Base-by-base conservation (phyloP, 441 rosid species). In the Gossypium armourianum region DNA sequence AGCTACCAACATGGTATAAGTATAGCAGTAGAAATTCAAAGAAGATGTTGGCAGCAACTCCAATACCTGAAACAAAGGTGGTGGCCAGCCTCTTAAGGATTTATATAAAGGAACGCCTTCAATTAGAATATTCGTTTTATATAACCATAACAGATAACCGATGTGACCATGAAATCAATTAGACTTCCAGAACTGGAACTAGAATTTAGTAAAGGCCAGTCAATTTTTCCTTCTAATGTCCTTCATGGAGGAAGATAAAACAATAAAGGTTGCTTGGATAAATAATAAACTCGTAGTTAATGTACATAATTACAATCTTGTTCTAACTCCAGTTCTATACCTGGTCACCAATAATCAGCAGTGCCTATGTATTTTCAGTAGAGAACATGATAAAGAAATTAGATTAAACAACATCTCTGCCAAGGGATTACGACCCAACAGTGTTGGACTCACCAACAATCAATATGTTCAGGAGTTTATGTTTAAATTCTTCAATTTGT, bases 401-500 rank as follows among this genome's bases (percentile, higher is more conserved):
- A 64, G 69, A 64, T 21, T 64, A 64, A 45, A 65, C 56, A 47
- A 32, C 55, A 64, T 9, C 12, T 23, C 40, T 12, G 16, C 24
- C 40, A 13, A 49, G 2, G 23, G 57, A 49, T 20, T 24, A 23
- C 57, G 13, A 50, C 10, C 59, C 59, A 28, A 66, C 47, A 50
- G 17, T 19, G 6, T 66, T 26, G 24, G 6, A 40, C 12, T 26
- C 47, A 66, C 4, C 43, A 15, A 26, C 16, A 66, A 43, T 9
- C 28, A 8, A 66, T 8, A 49, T 4, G 50, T 64, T 53, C 58
- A 53, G 24, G 58, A 53, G 24, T 17, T 16, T 53, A 53, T 53
- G 47, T 9, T 40, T 40, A 40, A 40, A 40, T 40, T 65, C 21
- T 65, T 65, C 70, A 65, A 65, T 65, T 65, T 65, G 43, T 65